Evolutionary conservation across 441 rosid genomes (phyloP), one percentile per base, ranked within the genome.

Genomic region (Erodium texanum): DNA sequence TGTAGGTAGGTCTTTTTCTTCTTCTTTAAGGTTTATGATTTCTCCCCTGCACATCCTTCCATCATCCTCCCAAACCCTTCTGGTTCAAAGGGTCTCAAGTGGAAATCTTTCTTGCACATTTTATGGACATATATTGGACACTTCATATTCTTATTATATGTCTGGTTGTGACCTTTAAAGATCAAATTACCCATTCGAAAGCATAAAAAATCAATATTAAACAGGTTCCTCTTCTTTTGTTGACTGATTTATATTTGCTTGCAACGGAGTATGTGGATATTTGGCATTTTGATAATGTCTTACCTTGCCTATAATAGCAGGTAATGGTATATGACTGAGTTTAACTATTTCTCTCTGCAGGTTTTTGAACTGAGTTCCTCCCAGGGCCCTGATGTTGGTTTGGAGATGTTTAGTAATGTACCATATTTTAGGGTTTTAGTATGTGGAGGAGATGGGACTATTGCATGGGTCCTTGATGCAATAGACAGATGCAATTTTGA

Each of bases 381-480:
- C 65, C 83, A 76, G 70, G 88, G 92, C 63, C 92, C 92, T 64
- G 88, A 85, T 70, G 83, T 77, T 74, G 89, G 89, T 68, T 70
- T 87, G 69, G 81, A 87, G 73, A 68, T 85, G 68, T 87, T 75
- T 80, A 77, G 85, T 71, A 74, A 73, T 48, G 78, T 82, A 54
- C 85, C 76, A 11, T 82, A 85, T 69, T 87, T 85, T 36, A 83
- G 86, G 70, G 89, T 85, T 76, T 77, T 87, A 80, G 92, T 85
- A 34, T 85, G 89, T 75, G 89, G 92, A 34, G 92, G 92, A 71
- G 92, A 87, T 82, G 92, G 92, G 62, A 85, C 92, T 34, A 86
- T 85, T 80, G 85, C 82, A 34, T 87, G 92, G 92, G 84, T 87
- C 69, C 86, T 87, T 66, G 85, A 87, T 69, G 85, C 83, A 43